These are phyloP conservation scores for Alternaria arbusti DNA, from an alignment of 2,329 filamentous ascomycete species.

Conservation along the genomic window DNA sequence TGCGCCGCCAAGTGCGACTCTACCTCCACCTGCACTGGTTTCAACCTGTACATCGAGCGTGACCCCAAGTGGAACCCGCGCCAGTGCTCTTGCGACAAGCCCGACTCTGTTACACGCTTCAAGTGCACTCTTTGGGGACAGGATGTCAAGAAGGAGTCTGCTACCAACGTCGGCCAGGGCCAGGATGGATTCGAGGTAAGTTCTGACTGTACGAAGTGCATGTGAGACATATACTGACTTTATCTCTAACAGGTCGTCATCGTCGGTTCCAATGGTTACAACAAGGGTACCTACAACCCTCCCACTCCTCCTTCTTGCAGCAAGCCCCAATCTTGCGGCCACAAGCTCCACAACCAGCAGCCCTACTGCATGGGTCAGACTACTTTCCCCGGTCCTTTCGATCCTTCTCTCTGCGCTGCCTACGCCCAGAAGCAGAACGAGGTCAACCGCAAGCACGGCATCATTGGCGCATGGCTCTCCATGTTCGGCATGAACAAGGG, in stretches of 20 bases:
- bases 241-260: no score
- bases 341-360: slow-evolving; percentile 30
- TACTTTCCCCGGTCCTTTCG: slow-evolving; percentile 35
- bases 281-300: slow-evolving; percentile 29
- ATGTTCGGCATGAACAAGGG: slow-evolving; percentile 28
- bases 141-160: slow-evolving; percentile 23
- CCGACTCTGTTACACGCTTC: slow-evolving; percentile 29
- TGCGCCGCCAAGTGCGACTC: slow-evolving; percentile 28
- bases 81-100: slow-evolving; percentile 30
- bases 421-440: slow-evolving; percentile 33
- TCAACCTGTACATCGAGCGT: slow-evolving; percentile 38
- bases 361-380: slow-evolving; percentile 34
- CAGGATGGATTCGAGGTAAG: slow-evolving; percentile 28
- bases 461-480: slow-evolving; percentile 18
- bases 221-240: background rate
- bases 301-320: slow-evolving; percentile 27
- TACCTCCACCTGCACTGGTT: slow-evolving; percentile 28
- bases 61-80: slow-evolving; percentile 31
- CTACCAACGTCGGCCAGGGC: slow-evolving; percentile 26
- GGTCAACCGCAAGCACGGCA: slow-evolving; percentile 24
- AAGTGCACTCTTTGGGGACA: slow-evolving; percentile 35
- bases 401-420: slow-evolving; percentile 31
- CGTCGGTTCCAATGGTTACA: slow-evolving; percentile 40
- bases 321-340: slow-evolving; percentile 30
- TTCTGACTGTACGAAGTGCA: background rate